Evolutionary conservation across 768 basidiomycete genomes (phyloP).

Genomic region (Podaxis sp.): DNA sequence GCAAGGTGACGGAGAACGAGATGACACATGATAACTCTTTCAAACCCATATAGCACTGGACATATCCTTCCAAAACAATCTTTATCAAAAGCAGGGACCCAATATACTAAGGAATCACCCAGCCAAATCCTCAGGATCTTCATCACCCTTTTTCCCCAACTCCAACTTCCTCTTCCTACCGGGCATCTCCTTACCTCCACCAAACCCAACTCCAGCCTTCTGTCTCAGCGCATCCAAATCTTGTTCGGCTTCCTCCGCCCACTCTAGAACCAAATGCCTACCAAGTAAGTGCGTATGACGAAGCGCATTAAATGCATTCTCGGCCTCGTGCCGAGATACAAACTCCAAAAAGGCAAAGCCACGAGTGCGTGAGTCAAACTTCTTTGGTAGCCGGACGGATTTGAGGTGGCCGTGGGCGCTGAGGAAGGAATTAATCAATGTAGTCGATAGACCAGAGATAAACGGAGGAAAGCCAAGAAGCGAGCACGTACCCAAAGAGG

Average conservation of each 20-base stretch:
- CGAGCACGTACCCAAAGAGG: slow-evolving; percentile 72
- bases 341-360: slow-evolving; percentile 99
- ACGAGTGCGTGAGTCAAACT: slow-evolving; percentile 83
- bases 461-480: not conserved
- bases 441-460: not conserved
- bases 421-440: not conserved
- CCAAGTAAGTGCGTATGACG: slow-evolving; percentile 96
- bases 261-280: slow-evolving; percentile 91
- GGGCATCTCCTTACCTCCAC: slow-evolving; percentile 68
- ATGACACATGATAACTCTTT: not conserved
- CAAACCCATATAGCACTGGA: no score
- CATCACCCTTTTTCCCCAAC: slow-evolving; percentile 41
- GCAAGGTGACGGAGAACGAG: not conserved
- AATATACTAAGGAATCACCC: slow-evolving; percentile 9
- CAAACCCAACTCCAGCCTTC: slow-evolving; percentile 80
- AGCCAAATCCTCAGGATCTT: slow-evolving; percentile 36
- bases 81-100: not conserved
- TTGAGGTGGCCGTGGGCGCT: slow-evolving; percentile 93
- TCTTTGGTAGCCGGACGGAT: slow-evolving; percentile 90
- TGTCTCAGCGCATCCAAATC: slow-evolving; percentile 74
- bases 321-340: slow-evolving; percentile 84
- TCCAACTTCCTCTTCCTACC: slow-evolving; percentile 73
- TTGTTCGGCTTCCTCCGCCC: slow-evolving; percentile 84
- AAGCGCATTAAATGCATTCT: slow-evolving; percentile 82
- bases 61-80: not conserved